Evolutionary conservation across 768 basidiomycete genomes (phyloP).

Genomic region (Auriculariales sp.): DNA sequence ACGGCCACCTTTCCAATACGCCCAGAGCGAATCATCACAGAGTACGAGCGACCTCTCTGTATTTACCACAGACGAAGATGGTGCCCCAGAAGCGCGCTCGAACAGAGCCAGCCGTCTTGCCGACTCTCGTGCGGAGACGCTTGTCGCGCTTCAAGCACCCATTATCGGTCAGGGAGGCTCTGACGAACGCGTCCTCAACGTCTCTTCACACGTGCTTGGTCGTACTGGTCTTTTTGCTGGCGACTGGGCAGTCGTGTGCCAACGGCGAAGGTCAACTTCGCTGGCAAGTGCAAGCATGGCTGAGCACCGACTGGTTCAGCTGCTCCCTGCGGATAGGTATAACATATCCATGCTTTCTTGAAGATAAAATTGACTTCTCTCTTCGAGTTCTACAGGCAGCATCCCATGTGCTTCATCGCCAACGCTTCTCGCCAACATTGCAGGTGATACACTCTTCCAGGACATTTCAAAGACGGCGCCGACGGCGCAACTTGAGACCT

Average conservation of each 20-base stretch:
- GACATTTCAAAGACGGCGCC: too few species aligned
- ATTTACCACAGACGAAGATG: background rate
- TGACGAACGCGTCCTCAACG: background rate
- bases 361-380: background rate
- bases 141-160: background rate
- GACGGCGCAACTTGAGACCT: background rate
- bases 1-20: background rate
- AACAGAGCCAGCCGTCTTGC: too few species aligned
- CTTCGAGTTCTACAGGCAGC: conserved; percentile 1
- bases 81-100: background rate
- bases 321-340: background rate
- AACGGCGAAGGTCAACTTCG: background rate
- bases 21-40: background rate
- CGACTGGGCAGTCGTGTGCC: background rate
- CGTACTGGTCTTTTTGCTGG: background rate
- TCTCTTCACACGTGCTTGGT: background rate
- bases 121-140: background rate
- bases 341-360: background rate
- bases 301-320: background rate
- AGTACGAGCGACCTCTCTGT: background rate
- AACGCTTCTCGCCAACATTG: background rate
- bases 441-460: too few species aligned
- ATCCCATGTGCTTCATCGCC: background rate
- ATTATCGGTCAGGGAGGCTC: background rate
- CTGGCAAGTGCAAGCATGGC: background rate